These are phyloP conservation scores for Dentiscutata heterogama DNA, from an alignment of 371 early-diverging fungal species.

Conservation along the genomic window DNA sequence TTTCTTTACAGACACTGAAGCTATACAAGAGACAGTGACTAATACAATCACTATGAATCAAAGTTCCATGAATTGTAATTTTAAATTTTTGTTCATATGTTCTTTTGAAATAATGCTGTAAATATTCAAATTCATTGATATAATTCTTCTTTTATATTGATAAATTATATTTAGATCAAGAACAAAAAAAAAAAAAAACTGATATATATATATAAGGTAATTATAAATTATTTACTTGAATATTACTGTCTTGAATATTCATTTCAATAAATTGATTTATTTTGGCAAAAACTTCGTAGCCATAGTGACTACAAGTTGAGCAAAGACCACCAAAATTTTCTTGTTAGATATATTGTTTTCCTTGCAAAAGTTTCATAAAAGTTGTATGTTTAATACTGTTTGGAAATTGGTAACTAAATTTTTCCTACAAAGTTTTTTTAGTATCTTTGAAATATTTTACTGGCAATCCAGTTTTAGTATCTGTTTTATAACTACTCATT, in stretches of 20 bases:
- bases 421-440: constrained; percentile 4
- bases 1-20: neutral
- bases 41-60: neutral
- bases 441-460: constrained; percentile 24
- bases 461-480: constrained; percentile 12
- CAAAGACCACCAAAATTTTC: no score
- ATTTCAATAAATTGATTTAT: neutral
- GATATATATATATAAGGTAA: neutral
- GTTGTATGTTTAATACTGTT: neutral
- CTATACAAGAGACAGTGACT: neutral
- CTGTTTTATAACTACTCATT: neutral
- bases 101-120: no score
- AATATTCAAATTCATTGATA: neutral
- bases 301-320: neutral
- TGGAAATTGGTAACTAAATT: neutral
- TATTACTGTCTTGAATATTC: neutral
- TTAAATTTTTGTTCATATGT: neutral
- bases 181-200: neutral
- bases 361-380: no score
- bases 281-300: constrained; percentile 12
- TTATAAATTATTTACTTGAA: neutral
- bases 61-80: neutral
- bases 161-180: neutral
- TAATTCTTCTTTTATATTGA: neutral
- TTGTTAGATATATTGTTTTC: no score